Conservation (phyloP, 1,139 yeast species). For the Saccharomyces hybrid region DNA sequence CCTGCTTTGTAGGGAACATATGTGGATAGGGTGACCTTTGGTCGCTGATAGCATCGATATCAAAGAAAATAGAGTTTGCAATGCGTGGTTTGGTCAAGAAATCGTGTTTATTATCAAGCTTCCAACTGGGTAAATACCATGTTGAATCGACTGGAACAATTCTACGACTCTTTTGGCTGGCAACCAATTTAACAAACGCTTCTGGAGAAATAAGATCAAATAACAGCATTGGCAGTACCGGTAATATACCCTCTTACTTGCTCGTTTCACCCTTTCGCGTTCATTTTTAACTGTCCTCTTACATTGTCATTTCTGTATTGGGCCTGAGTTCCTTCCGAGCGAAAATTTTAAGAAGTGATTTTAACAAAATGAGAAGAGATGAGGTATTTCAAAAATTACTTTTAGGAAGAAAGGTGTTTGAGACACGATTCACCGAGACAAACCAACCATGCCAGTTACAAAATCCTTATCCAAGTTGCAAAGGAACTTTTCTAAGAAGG, state of each 20-base stretch:
- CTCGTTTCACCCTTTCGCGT: background rate
- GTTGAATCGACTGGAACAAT: constrained; percentile 78
- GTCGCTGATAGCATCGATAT: constrained; percentile 64
- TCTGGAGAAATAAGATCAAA: constrained; percentile 27
- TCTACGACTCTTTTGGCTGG: constrained; percentile 18
- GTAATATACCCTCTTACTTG: background rate
- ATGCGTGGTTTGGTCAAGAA: constrained; percentile 48
- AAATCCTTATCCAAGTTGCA: constrained; percentile 68
- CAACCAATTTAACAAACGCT: constrained; percentile 16
- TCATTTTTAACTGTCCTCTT: background rate
- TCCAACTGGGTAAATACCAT: constrained; percentile 82
- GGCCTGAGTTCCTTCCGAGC: background rate
- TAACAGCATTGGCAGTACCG: constrained; percentile 14
- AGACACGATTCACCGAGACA: background rate
- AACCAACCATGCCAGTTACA: constrained; percentile 58
- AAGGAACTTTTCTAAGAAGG: constrained; percentile 40
- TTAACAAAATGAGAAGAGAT: background rate
- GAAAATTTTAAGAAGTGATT: constrained; percentile 1
- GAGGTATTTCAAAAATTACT: background rate
- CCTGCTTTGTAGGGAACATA: constrained; percentile 64
- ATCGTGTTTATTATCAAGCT: constrained; percentile 52
- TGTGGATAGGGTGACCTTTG: constrained; percentile 65
- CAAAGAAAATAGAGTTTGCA: constrained; percentile 66
- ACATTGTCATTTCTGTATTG: background rate
- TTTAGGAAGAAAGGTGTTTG: background rate